These are phyloP conservation scores for Claviceps fusiformis DNA, from an alignment of 2,329 filamentous ascomycete genomes.

Conservation along the genomic window DNA sequence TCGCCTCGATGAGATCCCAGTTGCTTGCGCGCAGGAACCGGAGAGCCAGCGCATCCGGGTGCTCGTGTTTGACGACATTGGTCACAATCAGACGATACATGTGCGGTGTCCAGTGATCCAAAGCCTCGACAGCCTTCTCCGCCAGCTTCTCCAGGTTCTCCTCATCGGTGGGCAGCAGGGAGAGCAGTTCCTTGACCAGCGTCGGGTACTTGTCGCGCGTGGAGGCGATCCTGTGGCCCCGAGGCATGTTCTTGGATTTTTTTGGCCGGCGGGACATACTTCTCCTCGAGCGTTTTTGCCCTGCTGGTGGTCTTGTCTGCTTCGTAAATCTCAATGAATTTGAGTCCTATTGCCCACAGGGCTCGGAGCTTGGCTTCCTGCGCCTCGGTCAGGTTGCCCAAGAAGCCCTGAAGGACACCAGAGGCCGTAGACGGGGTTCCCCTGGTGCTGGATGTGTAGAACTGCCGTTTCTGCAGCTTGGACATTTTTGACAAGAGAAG, in stretches of 20 bases:
- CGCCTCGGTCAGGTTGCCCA: too few species aligned
- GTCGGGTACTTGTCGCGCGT: conserved; percentile 32
- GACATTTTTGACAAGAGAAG: too few species aligned
- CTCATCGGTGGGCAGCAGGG: conserved; percentile 30
- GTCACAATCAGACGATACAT: conserved; percentile 65
- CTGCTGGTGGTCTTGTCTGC: too few species aligned
- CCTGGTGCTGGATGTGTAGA: too few species aligned
- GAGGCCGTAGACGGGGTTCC: too few species aligned
- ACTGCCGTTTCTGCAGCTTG: too few species aligned
- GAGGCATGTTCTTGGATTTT: conserved; percentile 4
- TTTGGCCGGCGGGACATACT: conserved; percentile 19
- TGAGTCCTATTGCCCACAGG: too few species aligned
- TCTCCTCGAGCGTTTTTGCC: conserved; percentile 13
- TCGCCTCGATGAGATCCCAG: conserved; percentile 78
- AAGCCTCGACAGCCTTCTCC: conserved; percentile 64
- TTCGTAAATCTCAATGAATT: too few species aligned
- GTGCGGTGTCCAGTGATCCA: conserved; percentile 60
- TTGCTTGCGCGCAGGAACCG: conserved; percentile 69
- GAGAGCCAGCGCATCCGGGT: conserved; percentile 67
- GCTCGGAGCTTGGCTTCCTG: too few species aligned
- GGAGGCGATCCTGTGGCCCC: conserved; percentile 45
- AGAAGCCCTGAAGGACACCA: too few species aligned
- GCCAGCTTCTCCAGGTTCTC: conserved; percentile 82
- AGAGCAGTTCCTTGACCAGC: conserved; percentile 18
- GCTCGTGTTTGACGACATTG: conserved; percentile 81